These are phyloP conservation scores for Leccinum uliginosum DNA, from an alignment of 768 basidiomycete genomes.

Conservation along the genomic window DNA sequence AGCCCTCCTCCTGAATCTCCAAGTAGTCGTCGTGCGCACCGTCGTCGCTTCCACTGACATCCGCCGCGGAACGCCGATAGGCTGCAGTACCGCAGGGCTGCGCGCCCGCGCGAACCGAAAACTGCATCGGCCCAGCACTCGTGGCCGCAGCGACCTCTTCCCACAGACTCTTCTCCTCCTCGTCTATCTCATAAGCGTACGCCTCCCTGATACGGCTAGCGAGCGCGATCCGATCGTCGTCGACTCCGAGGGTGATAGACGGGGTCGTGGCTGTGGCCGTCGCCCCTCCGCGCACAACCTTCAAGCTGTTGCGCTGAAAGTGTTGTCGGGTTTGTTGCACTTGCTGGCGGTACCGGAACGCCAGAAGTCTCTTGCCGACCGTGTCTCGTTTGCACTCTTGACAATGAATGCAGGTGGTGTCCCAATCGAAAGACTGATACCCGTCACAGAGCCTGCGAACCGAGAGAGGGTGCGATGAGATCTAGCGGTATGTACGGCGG, in stretches of 20 bases:
- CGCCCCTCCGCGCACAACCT: background rate
- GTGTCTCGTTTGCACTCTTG: constrained; percentile 27
- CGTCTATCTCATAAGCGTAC: constrained; percentile 20
- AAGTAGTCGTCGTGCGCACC: constrained; percentile 3
- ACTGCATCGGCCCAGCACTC: constrained; percentile 7
- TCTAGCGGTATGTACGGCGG: background rate
- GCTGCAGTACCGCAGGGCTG: constrained; percentile 7
- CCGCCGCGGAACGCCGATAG: background rate
- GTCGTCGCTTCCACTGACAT: constrained; percentile 1
- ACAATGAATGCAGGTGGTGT: constrained; percentile 25
- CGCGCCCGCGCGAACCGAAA: constrained; percentile 13
- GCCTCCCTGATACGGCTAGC: constrained; percentile 10
- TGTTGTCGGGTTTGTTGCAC: background rate
- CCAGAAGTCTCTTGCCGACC: constrained; percentile 25
- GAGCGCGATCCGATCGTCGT: constrained; percentile 6
- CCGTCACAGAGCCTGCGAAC: constrained; percentile 23
- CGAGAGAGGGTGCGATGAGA: constrained; percentile 5
- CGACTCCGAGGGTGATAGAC: background rate
- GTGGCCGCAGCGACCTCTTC: constrained; percentile 26
- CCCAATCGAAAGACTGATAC: constrained; percentile 17
- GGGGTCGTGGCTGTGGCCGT: background rate
- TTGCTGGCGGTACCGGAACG: constrained; percentile 14
- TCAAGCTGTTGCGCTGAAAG: constrained; percentile 6
- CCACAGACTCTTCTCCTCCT: constrained; percentile 28
- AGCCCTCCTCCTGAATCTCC: constrained; percentile 15